phyloP scores from a whole-genome alignment of 441 rosid genomes.

The Rhodomyrtus psidioides region DNA sequence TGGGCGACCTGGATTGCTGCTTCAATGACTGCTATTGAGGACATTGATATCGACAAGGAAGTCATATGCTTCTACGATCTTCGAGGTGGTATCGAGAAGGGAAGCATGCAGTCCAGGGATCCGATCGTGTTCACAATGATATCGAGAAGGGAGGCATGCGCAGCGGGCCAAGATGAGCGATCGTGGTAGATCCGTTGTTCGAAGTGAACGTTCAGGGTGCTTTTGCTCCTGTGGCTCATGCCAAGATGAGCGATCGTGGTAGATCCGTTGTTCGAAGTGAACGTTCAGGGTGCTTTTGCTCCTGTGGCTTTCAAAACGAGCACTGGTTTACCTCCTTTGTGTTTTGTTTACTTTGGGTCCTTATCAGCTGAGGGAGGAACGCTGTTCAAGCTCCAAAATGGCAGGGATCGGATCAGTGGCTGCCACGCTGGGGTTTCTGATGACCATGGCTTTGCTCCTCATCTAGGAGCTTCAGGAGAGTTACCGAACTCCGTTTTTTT shows the following conservation, averaged over 20 bases:
- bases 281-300: background rate
- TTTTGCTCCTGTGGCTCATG: too few species aligned
- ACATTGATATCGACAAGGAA: too few species aligned
- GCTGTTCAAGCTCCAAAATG: background rate
- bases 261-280: background rate
- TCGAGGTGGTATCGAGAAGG: too few species aligned
- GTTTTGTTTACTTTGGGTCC: background rate
- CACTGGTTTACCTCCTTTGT: background rate
- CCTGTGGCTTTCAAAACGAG: background rate
- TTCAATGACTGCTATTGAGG: too few species aligned
- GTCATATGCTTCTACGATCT: too few species aligned
- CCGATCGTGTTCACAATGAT: too few species aligned
- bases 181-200: background rate
- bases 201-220: background rate
- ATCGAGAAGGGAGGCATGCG: too few species aligned
- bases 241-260: background rate
- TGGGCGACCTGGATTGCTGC: too few species aligned
- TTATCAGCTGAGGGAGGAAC: background rate
- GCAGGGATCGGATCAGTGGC: accelerated
- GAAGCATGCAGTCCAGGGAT: too few species aligned
- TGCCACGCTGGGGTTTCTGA: background rate
- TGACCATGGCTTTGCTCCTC: background rate
- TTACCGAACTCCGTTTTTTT: too few species aligned
- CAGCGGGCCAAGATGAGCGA: too few species aligned
- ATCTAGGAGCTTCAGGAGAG: background rate